Evolutionary conservation across 495 filamentous ascomycete genomes (phyloP).

Genomic region (Hypoxylon crocopeplum): DNA sequence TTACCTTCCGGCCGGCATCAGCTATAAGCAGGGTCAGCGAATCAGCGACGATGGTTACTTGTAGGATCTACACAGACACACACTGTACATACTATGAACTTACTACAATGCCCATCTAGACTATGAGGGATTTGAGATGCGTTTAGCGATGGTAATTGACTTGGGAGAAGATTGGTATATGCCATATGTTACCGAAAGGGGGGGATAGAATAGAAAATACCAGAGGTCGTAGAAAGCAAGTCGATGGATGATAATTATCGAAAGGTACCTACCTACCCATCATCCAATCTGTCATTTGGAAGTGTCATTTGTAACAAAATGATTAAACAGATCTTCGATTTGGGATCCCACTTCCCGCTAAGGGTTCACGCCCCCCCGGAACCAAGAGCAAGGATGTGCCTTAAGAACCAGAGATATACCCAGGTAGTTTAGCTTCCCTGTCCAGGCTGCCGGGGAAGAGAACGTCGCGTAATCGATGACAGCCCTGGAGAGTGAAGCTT

Average conservation of each 20-base stretch:
- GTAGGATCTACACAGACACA: slow-evolving; percentile 26
- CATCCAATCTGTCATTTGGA: not conserved
- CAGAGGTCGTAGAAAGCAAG: too few relatives aligned
- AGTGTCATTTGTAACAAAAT: slow-evolving; percentile 30
- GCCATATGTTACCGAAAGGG: too few relatives aligned
- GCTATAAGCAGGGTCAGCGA: slow-evolving; percentile 21
- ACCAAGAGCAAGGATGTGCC: slow-evolving; percentile 21
- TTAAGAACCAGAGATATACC: slow-evolving; percentile 21
- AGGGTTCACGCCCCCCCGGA: slow-evolving; percentile 9
- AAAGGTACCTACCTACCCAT: not conserved
- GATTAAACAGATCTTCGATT: slow-evolving; percentile 35
- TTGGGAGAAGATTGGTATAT: not conserved
- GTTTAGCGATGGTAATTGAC: slow-evolving; percentile 4
- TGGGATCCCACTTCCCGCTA: slow-evolving; percentile 31
- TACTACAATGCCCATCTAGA: slow-evolving; percentile 21
- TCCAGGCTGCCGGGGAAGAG: too few relatives aligned
- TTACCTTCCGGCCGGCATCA: slow-evolving; percentile 28
- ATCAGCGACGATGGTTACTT: slow-evolving; percentile 9
- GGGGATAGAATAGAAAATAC: too few relatives aligned
- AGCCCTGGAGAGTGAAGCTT: too few relatives aligned
- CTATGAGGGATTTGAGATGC: slow-evolving; percentile 16
- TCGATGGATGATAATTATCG: too few relatives aligned
- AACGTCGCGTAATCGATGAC: too few relatives aligned
- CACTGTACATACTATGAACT: slow-evolving; percentile 17
- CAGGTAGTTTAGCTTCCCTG: slow-evolving; percentile 14